Evolutionary conservation across 2,329 filamentous ascomycete species (phyloP), one percentile per base, ranked within the genome.

Genomic region (Stachybotrys chlorohalonatus): DNA sequence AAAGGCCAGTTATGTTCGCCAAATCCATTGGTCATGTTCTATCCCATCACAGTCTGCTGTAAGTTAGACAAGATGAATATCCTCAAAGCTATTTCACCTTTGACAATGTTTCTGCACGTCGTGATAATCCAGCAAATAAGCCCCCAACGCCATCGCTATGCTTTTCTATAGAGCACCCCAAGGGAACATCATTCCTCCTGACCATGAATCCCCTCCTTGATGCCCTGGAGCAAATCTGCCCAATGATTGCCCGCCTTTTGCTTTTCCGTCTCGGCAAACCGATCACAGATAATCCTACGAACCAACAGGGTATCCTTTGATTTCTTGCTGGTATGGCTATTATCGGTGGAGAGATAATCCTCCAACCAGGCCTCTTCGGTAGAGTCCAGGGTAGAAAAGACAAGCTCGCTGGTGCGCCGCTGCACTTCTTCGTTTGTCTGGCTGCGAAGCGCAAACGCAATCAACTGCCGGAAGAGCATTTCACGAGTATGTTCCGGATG

Each of bases 301-400:
- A 91, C 86, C 60, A 90, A 76, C 1, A 91, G 75, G 0, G 87
- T 89, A 62, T 93, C 89, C 64, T 82, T 85, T 4, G 87, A 84
- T 30, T 81, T 82, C 58, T 80, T 82, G 7, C 87, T 71, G 47
- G 75, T 78, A 63, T 82, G 83, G 2, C 87, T 87, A 49, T 83
- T 82, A 11, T 87, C 86, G 5, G 75, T 73, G 0, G 82, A 75
- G 45, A 95, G 72, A 55, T 80, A 86, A 31, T 86, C 81, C 60
- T 86, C 83, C 58, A 95, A 83, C 86, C 88, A 93, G 5, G 66
- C 66, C 65, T 92, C 88, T 65, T 95, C 90, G 16, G 81, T 74
- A 1, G 75, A 67, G 55, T 83, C 83, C n/a, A 95, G 80, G 0
- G 89, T 87, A 57, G 93, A 70, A 57, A 86, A 85, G 8, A 90